phyloP scores from a whole-genome alignment of 2,329 filamentous ascomycete genomes.

The Paecilomyces formosus region DNA sequence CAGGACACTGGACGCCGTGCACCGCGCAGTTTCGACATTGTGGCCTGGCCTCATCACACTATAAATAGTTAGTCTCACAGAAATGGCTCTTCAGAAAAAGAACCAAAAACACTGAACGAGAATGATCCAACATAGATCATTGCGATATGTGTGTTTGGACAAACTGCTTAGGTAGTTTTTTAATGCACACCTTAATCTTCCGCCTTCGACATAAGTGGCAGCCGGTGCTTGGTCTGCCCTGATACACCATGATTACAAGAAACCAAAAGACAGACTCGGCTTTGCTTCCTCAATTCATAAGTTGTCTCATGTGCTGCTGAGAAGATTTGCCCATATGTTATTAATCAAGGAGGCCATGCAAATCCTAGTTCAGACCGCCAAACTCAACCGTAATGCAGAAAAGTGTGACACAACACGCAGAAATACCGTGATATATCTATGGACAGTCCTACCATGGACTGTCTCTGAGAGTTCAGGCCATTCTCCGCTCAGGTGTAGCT shows the following conservation, averaged over 20 bases:
- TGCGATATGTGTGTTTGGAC: neutral
- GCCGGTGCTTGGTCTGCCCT: conserved; percentile 31
- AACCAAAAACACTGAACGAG: no score
- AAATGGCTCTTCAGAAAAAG: neutral
- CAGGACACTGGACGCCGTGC: conserved; percentile 29
- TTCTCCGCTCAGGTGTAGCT: neutral
- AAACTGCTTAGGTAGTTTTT: neutral
- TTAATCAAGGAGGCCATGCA: neutral
- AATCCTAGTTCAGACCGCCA: neutral
- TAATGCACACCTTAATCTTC: conserved; percentile 28
- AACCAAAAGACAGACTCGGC: neutral
- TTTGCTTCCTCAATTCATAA: neutral
- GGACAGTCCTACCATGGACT: neutral
- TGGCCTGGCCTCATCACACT: conserved; percentile 31
- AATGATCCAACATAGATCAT: no score
- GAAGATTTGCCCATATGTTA: neutral
- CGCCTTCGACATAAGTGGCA: conserved; percentile 32
- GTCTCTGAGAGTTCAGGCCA: neutral
- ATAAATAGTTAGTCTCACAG: neutral
- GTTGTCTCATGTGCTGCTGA: neutral
- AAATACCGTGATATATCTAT: neutral
- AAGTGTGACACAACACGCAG: neutral
- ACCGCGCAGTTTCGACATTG: conserved; percentile 28
- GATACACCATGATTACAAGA: conserved; percentile 30
- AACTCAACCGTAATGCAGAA: neutral